Percentiles rank a stretch among this genome's conserved stretches.
These are phyloP conservation scores for Sporothrix mexicana DNA, from an alignment of 2,329 filamentous ascomycete species.

Conservation along the genomic window DNA sequence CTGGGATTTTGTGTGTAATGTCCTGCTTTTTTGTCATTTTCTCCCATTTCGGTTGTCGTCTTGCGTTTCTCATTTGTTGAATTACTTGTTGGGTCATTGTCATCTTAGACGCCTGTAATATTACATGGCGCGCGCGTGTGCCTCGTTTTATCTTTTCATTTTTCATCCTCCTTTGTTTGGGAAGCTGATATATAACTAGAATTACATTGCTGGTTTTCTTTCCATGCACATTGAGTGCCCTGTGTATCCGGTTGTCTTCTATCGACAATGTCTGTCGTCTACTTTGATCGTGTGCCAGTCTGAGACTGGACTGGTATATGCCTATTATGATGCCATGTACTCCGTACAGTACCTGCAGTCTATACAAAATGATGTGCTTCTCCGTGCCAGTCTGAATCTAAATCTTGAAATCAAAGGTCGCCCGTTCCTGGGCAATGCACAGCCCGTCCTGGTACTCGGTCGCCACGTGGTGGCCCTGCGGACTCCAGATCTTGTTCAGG, in stretches of 20 bases:
- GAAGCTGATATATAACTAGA: constrained; percentile 2
- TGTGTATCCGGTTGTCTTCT: neutral
- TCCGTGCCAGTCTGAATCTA: neutral
- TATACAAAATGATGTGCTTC: neutral
- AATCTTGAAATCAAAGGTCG: constrained; percentile 24
- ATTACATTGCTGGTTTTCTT: constrained; percentile 7
- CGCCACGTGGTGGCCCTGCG: constrained; percentile 58
- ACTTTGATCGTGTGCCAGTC: no score
- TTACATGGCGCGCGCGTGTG: neutral
- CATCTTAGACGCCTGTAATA: neutral
- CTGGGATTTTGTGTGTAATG: constrained; percentile 1
- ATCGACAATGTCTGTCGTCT: neutral
- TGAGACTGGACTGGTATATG: neutral
- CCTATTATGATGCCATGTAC: neutral
- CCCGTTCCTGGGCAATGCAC: constrained; percentile 42
- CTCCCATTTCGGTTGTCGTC: neutral
- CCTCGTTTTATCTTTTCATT: neutral
- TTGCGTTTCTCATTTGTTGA: neutral
- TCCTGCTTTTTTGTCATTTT: neutral
- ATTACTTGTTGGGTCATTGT: neutral
- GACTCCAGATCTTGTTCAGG: constrained; percentile 61
- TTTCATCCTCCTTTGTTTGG: neutral
- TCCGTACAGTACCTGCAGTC: no score
- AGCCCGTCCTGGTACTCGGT: constrained; percentile 62
- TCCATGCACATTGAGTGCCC: neutral